Conservation (phyloP, 1,139 yeast genomes). For the Eremothecium cymbalariae region DNA sequence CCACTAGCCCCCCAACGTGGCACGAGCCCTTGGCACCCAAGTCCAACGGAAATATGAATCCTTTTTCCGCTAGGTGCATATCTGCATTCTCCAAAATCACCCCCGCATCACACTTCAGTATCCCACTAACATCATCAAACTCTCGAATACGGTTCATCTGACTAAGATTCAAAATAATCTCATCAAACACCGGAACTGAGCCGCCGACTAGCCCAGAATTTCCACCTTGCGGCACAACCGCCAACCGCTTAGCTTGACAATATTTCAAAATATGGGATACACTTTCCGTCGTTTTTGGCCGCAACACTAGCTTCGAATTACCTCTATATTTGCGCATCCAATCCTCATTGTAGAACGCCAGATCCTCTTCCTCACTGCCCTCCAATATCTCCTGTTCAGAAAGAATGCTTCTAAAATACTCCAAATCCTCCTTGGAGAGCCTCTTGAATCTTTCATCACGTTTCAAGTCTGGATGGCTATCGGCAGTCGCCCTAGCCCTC, state of each 20-base stretch:
- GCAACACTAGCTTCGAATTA: constrained; percentile 69
- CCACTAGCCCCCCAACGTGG: constrained; percentile 88
- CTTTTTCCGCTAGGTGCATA: constrained; percentile 62
- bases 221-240: constrained; percentile 94
- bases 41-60: constrained; percentile 84
- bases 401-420: constrained; percentile 51
- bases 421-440: constrained; percentile 52
- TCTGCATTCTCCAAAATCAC: constrained; percentile 80
- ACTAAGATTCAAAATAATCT: constrained; percentile 61
- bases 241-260: constrained; percentile 68
- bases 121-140: constrained; percentile 74
- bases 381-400: constrained; percentile 40
- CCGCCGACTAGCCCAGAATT: constrained; percentile 97
- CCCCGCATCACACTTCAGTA: constrained; percentile 81
- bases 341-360: constrained; percentile 75
- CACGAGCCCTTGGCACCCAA: constrained; percentile 94
- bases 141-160: constrained; percentile 69
- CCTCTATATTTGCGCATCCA: constrained; percentile 96
- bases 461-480: constrained; percentile 48
- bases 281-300: constrained; percentile 78
- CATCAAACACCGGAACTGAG: constrained; percentile 84
- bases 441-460: constrained; percentile 40
- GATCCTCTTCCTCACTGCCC: constrained; percentile 52
- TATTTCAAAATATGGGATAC: constrained; percentile 67
- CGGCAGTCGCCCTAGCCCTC: constrained; percentile 51